These are phyloP conservation scores for Diaporthe sp. DNA, from an alignment of 2,329 filamentous ascomycete genomes.

Conservation along the genomic window DNA sequence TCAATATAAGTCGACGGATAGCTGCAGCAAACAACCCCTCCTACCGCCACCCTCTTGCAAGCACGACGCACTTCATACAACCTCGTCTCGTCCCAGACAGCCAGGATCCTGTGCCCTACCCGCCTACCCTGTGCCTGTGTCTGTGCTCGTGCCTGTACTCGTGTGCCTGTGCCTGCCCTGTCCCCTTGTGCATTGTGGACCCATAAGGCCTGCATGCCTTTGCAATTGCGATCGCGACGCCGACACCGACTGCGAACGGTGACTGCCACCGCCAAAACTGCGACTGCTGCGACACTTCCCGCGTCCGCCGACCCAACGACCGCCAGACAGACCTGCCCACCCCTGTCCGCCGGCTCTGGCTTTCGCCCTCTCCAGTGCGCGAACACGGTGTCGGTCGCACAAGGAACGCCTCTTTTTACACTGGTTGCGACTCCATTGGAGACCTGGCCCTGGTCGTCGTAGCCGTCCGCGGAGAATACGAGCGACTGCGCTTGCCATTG, in stretches of 20 bases:
- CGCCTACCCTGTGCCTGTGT: constrained; percentile 29
- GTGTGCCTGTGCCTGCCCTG: constrained; percentile 20
- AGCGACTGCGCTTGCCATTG: constrained; percentile 43
- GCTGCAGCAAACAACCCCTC: constrained; percentile 43
- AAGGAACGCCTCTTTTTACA: constrained; percentile 44
- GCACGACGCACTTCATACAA: constrained; percentile 27
- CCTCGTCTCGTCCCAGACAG: constrained; percentile 29
- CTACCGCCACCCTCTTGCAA: constrained; percentile 39
- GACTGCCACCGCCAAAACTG: constrained; percentile 1
- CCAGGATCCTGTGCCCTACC: constrained; percentile 34
- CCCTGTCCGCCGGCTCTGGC: constrained; percentile 27
- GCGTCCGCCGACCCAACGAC: constrained; percentile 29
- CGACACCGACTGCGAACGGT: constrained; percentile 17
- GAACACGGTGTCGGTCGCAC: constrained; percentile 44
- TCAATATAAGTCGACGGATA: constrained; percentile 43
- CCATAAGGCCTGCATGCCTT: constrained; percentile 25
- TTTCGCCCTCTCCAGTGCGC: constrained; percentile 32
- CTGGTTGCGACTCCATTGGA: constrained; percentile 47
- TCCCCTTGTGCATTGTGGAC: constrained; percentile 24
- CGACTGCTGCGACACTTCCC: constrained; percentile 25
- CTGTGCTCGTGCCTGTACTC: constrained; percentile 23
- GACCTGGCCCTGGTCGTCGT: constrained; percentile 37
- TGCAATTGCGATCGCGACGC: constrained; percentile 16
- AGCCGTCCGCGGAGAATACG: constrained; percentile 46
- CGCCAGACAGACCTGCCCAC: constrained; percentile 12